These are phyloP conservation scores for Nitzschia inconspicua DNA, from an alignment of 108 stramenopile genomes.

Conservation along the genomic window DNA sequence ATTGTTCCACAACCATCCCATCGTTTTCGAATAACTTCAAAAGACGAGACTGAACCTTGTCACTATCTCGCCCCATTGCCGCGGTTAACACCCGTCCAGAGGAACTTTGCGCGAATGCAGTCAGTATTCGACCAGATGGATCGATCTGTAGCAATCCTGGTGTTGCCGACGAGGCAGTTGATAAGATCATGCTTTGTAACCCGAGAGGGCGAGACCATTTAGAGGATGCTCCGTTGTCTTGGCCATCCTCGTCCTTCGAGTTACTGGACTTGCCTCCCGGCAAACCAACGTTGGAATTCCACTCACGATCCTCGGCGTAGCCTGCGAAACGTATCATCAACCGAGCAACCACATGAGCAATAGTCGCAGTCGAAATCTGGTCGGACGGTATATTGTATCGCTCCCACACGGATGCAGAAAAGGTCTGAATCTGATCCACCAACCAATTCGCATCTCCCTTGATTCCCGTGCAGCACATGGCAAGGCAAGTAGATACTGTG, in stretches of 20 bases:
- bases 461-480: slow-evolving; percentile 33
- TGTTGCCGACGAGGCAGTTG: not conserved
- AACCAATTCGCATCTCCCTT: slow-evolving; percentile 42
- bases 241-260: not conserved
- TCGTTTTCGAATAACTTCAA: not conserved
- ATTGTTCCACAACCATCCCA: not conserved
- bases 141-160: slow-evolving; percentile 1
- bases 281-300: slow-evolving; percentile 16
- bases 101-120: not conserved
- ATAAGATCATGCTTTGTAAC: slow-evolving; percentile 15
- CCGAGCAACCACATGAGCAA: slow-evolving; percentile 24
- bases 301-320: slow-evolving; percentile 9
- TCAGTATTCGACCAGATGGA: slow-evolving; percentile 8
- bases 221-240: not conserved
- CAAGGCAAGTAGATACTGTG: not conserved
- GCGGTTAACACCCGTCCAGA: not conserved
- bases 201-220: slow-evolving; percentile 31
- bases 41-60: slow-evolving; percentile 2
- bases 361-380: not conserved
- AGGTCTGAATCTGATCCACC: slow-evolving; percentile 15
- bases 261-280: slow-evolving; percentile 7
- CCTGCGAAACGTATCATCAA: slow-evolving; percentile 18
- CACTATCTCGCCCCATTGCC: slow-evolving; percentile 9
- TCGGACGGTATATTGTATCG: slow-evolving; percentile 17
- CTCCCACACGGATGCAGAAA: slow-evolving; percentile 28